These are phyloP conservation scores for Lasiosphaeria hispida DNA, from an alignment of 495 filamentous ascomycete species.

Conservation along the genomic window DNA sequence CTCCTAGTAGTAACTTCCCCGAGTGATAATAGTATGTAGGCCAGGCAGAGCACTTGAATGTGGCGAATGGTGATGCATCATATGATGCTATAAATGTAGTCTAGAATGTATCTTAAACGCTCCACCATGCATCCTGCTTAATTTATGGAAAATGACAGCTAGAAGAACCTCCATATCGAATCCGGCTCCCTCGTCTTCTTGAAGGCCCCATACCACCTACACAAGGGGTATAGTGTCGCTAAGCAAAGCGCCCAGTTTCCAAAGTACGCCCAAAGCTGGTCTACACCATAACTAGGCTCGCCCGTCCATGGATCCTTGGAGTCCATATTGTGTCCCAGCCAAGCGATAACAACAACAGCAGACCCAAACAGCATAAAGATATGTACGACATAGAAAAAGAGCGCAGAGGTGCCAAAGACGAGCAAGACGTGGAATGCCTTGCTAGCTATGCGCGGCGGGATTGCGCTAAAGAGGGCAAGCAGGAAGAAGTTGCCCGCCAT, in stretches of 20 bases:
- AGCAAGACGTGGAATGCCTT: conserved; percentile 23
- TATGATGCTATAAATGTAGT: no score
- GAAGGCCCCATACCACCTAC: conserved; percentile 30
- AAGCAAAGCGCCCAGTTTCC: conserved; percentile 15
- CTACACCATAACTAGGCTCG: conserved; percentile 17
- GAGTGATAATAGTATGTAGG: no score
- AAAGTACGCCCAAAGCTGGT: conserved; percentile 26
- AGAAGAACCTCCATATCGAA: conserved; percentile 38
- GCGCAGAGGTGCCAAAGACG: conserved; percentile 33
- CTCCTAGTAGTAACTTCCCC: no score
- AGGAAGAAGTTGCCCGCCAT: conserved; percentile 31
- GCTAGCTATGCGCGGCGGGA: conserved; percentile 21
- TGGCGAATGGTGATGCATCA: no score
- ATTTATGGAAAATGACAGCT: conserved; percentile 4
- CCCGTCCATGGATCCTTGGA: conserved; percentile 9
- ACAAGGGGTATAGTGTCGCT: conserved; percentile 28
- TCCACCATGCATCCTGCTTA: no score
- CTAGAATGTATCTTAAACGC: no score
- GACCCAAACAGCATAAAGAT: conserved; percentile 23
- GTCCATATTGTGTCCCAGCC: conserved; percentile 14
- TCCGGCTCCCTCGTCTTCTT: conserved; percentile 28
- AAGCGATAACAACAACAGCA: background rate
- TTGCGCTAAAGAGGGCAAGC: conserved; percentile 25
- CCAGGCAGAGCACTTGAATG: no score
- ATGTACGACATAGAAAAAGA: conserved; percentile 36